A percentile compares a stretch with the other conserved stretches of the same genome.
phyloP scores from a whole-genome alignment of 371 early-diverging fungal species.

The Actinomucor elegans region DNA sequence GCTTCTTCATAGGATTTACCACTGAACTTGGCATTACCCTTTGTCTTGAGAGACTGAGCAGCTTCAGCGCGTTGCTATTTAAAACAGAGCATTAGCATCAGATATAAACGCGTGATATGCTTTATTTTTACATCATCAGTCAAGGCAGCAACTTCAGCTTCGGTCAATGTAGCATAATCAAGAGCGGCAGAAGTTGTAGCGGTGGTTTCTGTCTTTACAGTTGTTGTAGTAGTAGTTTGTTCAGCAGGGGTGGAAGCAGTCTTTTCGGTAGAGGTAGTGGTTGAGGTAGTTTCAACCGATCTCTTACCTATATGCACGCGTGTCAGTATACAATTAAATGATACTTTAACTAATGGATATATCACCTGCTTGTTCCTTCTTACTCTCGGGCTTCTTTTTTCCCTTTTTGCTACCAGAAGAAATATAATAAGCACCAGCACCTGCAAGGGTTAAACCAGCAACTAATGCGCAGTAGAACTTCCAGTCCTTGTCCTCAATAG shows the following conservation, averaged over 20 bases:
- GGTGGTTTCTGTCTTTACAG: conserved; percentile 18
- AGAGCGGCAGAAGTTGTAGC: conserved; percentile 22
- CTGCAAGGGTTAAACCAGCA: conserved; percentile 64
- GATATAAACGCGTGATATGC: background rate
- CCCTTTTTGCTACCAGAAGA: conserved; percentile 26
- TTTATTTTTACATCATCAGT: conserved; percentile 31
- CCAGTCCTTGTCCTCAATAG: conserved; percentile 76
- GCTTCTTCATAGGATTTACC: conserved; percentile 85
- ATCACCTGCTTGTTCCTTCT: too few relatives aligned
- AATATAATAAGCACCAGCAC: conserved; percentile 70
- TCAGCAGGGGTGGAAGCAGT: conserved; percentile 9
- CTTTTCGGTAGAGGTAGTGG: conserved; percentile 3
- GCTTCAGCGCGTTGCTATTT: conserved; percentile 61
- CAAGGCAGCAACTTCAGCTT: conserved; percentile 59
- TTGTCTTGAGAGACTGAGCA: conserved; percentile 76
- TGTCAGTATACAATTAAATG: background rate
- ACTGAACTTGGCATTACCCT: conserved; percentile 87
- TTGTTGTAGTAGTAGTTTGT: conserved; percentile 5
- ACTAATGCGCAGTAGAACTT: conserved; percentile 73
- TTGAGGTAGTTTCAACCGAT: conserved; percentile 3
- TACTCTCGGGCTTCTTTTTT: conserved; percentile 21
- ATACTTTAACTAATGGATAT: too few relatives aligned
- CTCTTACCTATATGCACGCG: too few relatives aligned
- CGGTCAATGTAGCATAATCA: conserved; percentile 54
- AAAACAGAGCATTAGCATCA: too few relatives aligned